Base-by-base conservation (phyloP, 2,329 filamentous ascomycete species). In the Colletotrichum siamense region DNA sequence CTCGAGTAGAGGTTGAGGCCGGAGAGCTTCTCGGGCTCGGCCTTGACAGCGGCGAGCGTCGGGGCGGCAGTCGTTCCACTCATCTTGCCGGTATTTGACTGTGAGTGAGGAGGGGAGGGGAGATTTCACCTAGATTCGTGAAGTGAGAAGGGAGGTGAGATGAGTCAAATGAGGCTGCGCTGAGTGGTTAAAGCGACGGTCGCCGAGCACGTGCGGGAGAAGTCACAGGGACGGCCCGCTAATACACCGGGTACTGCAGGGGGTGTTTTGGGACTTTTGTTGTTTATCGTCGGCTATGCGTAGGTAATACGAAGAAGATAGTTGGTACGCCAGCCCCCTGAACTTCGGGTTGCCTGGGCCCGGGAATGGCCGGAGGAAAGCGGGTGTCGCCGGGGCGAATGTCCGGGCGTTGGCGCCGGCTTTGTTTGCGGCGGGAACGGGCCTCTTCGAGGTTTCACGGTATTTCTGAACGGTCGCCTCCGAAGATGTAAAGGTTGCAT, bases 1-100 rank as follows among this genome's bases (percentile, higher is more conserved):
- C 95, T 93, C 83, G 95, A 95, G 94, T 99, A 99, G 82, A 99
- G 95, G 77, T 86, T 89, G 81, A 96, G 7, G 80, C 88, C 89
- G 79, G 84, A 84, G 78, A 87, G 85, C 85, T 88, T 85, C 78
- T 83, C 78, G 74, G 86, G 85, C 81, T 85, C 84, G 80, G 84
- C 82, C 79, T 83, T 84, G 82, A 87, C 83, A 81, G 86, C 82
- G 81, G 86, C 85, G 74, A 87, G 85, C 84, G 87, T 83, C 85
- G 87, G 87, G 82, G 84, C 79, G 80, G 83, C 81, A 79, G 88
- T 84, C 88, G 89, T 89, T 87, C 44, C 44, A 52, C 44, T 52
- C 44, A 52, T 52, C 44, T 52, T 52, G 44, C n/a, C 44, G 44
- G 3, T 5, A 7, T 22, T 8, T 52, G 44, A 52, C n/a, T 52